phyloP scores from a whole-genome alignment of 176 grass and related monocot genomes.

The Guadua angustifolia region DNA sequence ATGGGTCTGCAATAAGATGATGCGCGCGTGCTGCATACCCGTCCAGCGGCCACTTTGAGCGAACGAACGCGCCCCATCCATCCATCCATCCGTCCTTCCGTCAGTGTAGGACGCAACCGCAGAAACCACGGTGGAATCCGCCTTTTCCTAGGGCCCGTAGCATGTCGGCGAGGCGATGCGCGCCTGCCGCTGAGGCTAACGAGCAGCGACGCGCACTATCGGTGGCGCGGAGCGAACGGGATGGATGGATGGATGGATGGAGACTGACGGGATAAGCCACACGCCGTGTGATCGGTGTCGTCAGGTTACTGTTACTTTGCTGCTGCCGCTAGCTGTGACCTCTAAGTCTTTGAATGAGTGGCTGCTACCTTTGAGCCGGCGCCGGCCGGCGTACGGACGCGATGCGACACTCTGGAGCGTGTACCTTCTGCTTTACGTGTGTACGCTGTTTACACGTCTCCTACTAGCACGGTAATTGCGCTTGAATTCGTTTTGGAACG shows the following conservation, averaged over 20 bases:
- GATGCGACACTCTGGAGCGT: background rate
- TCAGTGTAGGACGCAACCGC: background rate
- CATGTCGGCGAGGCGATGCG: background rate
- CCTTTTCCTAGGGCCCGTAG: background rate
- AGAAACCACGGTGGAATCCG: background rate
- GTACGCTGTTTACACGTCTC: background rate
- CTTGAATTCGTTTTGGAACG: background rate
- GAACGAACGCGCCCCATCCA: background rate
- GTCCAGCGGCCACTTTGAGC: conserved; percentile 28
- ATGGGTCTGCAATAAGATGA: background rate
- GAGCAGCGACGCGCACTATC: conserved; percentile 53
- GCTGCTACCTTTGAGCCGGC: conserved; percentile 15
- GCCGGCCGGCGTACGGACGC: conserved; percentile 14
- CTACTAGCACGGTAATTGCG: background rate
- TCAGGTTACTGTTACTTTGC: background rate
- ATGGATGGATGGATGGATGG: background rate
- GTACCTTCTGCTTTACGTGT: background rate
- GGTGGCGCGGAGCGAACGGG: conserved; percentile 12
- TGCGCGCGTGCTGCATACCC: background rate
- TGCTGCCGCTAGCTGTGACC: background rate
- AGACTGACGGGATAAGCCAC: conserved; percentile 11
- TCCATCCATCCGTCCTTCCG: no score
- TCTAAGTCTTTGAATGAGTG: background rate
- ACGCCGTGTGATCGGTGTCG: background rate
- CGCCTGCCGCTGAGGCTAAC: background rate